Conservation (phyloP, 257 asterid species). For the Leonotis leonurus region DNA sequence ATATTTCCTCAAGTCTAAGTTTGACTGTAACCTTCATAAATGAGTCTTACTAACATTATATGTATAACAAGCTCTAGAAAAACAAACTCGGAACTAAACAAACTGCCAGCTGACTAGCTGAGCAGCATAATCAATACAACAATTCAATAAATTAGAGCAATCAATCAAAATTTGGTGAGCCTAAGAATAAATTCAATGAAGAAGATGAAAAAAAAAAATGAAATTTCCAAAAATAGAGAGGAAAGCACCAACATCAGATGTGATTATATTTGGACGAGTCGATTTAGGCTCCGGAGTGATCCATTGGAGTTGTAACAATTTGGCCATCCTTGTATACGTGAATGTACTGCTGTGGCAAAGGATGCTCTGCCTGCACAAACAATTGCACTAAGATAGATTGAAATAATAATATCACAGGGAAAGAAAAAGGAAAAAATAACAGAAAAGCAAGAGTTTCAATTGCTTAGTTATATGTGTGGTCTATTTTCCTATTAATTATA, state of each 20-base stretch:
- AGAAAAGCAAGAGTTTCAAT: too few species aligned
- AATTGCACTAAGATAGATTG: neutral
- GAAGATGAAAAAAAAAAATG: neutral
- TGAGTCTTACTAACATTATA: neutral
- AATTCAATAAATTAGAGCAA: neutral
- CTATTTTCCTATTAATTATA: too few species aligned
- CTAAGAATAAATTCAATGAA: neutral
- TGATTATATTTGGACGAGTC: neutral
- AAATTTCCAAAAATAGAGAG: constrained; percentile 7
- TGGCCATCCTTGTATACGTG: constrained; percentile 70
- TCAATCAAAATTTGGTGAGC: neutral
- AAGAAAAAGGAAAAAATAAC: neutral
- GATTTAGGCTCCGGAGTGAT: constrained; percentile 77
- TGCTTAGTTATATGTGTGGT: too few species aligned
- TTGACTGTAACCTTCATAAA: too few species aligned
- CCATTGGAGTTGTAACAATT: constrained; percentile 59
- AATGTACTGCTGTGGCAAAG: constrained; percentile 72
- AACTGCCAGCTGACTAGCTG: neutral
- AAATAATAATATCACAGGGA: neutral
- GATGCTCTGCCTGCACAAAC: constrained; percentile 67
- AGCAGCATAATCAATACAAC: neutral
- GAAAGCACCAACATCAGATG: neutral
- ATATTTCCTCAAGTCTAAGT: too few species aligned
- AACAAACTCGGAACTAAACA: neutral
- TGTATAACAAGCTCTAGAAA: neutral